Evolutionary conservation across 225 moss, liverwort and hornwort genomes (phyloP).

Genomic region (Straminergon stramineum): DNA sequence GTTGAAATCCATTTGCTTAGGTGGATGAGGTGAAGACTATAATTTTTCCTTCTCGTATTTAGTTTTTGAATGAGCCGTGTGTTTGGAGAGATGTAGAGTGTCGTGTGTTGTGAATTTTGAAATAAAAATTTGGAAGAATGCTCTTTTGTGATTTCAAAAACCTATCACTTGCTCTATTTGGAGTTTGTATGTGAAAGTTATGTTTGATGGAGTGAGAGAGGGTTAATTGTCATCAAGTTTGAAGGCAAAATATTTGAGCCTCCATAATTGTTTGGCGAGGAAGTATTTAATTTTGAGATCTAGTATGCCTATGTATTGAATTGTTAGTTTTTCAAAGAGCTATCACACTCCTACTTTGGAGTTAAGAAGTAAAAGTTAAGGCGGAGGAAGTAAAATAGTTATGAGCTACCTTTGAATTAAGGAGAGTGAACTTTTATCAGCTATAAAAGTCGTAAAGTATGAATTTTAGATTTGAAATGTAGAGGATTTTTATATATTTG

Average conservation of each 20-base stretch:
- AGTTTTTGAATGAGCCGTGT: too few species aligned
- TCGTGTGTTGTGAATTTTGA: neutral
- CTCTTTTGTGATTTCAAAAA: neutral
- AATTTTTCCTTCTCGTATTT: too few species aligned
- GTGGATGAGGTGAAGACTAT: neutral
- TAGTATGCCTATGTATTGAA: neutral
- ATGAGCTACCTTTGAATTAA: too few species aligned
- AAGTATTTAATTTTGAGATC: neutral
- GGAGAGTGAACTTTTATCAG: too few species aligned
- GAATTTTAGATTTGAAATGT: too few species aligned
- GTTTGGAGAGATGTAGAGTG: accelerated
- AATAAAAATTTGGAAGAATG: neutral
- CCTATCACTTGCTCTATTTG: neutral
- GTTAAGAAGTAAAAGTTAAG: too few species aligned
- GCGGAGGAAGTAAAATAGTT: neutral
- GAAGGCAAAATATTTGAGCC: neutral
- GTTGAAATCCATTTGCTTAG: neutral
- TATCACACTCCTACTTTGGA: too few species aligned
- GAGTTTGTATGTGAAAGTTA: neutral
- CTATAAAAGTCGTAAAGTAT: too few species aligned
- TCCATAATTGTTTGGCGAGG: neutral
- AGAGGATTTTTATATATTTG: too few species aligned
- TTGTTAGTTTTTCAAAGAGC: neutral
- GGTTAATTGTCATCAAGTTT: neutral
- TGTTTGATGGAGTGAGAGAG: neutral